Conservation (phyloP, 805 yeast genomes). For the Priceomyces medius region DNA sequence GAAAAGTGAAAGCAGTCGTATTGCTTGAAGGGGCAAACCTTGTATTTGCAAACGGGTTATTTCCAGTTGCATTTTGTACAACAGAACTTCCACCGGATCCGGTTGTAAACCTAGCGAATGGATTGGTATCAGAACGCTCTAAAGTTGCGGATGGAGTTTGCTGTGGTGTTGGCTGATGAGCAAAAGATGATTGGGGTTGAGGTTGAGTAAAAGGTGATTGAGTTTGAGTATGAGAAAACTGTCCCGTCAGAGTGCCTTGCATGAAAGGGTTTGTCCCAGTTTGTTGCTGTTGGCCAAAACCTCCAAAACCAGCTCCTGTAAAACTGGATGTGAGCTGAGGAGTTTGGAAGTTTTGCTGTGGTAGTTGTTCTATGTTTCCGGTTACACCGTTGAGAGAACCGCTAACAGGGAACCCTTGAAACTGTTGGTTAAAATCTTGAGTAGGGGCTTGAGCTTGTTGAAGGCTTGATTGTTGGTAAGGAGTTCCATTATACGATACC, state of each 20-base stretch:
- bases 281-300: constrained; percentile 37
- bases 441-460: neutral
- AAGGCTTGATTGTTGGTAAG: constrained; percentile 3
- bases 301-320: constrained; percentile 64
- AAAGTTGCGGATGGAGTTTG: constrained; percentile 15
- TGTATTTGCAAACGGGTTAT: constrained; percentile 47
- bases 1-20: constrained; percentile 33
- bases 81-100: neutral
- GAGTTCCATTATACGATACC: constrained; percentile 2
- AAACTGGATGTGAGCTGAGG: constrained; percentile 19
- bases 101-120: constrained; percentile 18
- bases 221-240: constrained; percentile 2
- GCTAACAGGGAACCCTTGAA: constrained; percentile 15
- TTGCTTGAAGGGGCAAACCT: constrained; percentile 32
- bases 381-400: constrained; percentile 10
- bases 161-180: constrained; percentile 19
- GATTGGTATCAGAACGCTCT: constrained; percentile 34
- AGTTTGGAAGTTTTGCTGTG: neutral
- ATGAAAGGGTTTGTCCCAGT: constrained; percentile 23
- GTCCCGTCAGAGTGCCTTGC: constrained; percentile 10
- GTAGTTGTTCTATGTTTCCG: constrained; percentile 9
- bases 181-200: constrained; percentile 21
- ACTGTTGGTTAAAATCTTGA: constrained; percentile 9
- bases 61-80: neutral
- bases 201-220: constrained; percentile 12